Base-by-base conservation (phyloP, 2,329 filamentous ascomycete species). In the Dendrostoma leiphaemia region DNA sequence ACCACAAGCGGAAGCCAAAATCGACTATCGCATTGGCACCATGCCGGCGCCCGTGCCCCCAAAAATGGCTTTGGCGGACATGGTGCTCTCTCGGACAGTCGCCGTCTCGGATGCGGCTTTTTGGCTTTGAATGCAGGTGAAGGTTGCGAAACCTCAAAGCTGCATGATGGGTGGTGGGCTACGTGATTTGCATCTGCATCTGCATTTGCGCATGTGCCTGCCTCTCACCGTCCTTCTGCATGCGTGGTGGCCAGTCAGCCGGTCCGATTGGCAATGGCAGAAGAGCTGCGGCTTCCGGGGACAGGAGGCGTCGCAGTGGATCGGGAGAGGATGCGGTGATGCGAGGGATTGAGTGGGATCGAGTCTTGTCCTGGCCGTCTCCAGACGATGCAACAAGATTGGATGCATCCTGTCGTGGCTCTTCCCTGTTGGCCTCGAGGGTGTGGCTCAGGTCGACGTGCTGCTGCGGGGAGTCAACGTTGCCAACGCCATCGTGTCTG, bases 161-260 rank as follows among this genome's bases (percentile, higher is more conserved):
- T 47, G 46, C 46, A 49, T 40, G 29, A 12, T 32, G 37, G 46
- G 37, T 26, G n/a, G n/a, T 51, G 43, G 47, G 43, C 28, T 43
- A 19, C 23, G 46, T n/a, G n/a, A n/a, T n/a, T n/a, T n/a, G n/a
- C n/a, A n/a, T n/a, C n/a, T n/a, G n/a, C n/a, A n/a, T n/a, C n/a
- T n/a, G n/a, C n/a, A n/a, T n/a, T n/a, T n/a, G n/a, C n/a, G 26
- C 35, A 19, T 6, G n/a, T n/a, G 40, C 38, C 15, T 49, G 48
- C 43, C 40, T 29, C 51, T 55, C 55, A 57, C 55, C 55, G 55
- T 54, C 41, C 50, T 57, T 54, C 51, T 57, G 54, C 54, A 52
- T 41, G 45, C 51, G 55, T 44, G 43, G 41, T 51, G 55, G 48
- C 46, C 13, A 35, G 23, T 35, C 31, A 21, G 34, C n/a, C n/a